Conservation (phyloP, 2,329 filamentous ascomycete species). For the Xylariaceae sp. region DNA sequence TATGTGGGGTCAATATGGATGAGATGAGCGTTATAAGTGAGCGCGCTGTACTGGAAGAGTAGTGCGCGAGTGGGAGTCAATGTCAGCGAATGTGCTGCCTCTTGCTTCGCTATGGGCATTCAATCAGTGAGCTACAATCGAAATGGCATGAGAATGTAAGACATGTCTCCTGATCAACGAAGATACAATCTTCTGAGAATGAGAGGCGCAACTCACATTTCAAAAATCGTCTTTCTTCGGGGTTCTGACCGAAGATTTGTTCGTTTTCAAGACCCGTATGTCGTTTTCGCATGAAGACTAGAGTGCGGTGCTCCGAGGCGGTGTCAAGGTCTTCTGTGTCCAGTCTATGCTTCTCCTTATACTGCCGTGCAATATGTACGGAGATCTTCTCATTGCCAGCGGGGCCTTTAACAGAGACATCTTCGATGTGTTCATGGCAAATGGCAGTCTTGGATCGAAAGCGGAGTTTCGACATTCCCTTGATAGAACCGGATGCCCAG, state of each 20-base stretch:
- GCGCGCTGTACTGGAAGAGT: slow-evolving; percentile 84
- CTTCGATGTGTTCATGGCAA: slow-evolving; percentile 45
- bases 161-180: too few species aligned
- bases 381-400: slow-evolving; percentile 41
- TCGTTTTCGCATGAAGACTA: slow-evolving; percentile 51
- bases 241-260: too few species aligned
- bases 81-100: slow-evolving; percentile 39
- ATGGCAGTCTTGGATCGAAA: slow-evolving; percentile 38
- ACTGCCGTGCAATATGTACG: slow-evolving; percentile 29
- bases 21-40: slow-evolving; percentile 87
- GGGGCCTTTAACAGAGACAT: slow-evolving; percentile 28
- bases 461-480: slow-evolving; percentile 42
- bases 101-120: slow-evolving; percentile 15
- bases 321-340: slow-evolving; percentile 4
- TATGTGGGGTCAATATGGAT: slow-evolving; percentile 82
- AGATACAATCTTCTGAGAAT: too few species aligned
- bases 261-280: too few species aligned
- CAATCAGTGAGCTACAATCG: not conserved
- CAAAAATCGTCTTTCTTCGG: too few species aligned
- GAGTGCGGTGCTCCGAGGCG: slow-evolving; percentile 45
- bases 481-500: slow-evolving; percentile 80
- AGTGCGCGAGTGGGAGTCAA: slow-evolving; percentile 66
- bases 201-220: too few species aligned
- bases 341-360: not conserved
- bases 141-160: not conserved